phyloP scores from a whole-genome alignment of 257 asterid genomes.

The Ligustrum vulgare region DNA sequence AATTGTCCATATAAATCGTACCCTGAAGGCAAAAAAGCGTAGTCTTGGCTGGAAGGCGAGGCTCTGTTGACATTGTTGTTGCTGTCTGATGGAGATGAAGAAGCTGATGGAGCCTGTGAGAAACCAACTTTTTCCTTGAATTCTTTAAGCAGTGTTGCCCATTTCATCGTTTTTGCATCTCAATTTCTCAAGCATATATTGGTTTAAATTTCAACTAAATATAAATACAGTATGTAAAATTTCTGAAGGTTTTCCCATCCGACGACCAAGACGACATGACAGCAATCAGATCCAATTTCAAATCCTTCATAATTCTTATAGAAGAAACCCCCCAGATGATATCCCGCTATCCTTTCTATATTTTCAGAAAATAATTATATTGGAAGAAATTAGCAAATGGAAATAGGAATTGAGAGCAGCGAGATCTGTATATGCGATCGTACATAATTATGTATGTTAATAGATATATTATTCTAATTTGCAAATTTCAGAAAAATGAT shows the following conservation, averaged over 20 bases:
- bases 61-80: slow-evolving; percentile 39
- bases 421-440: slow-evolving; percentile 51
- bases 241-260: slow-evolving; percentile 60
- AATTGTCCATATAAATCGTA: slow-evolving; percentile 18
- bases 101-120: slow-evolving; percentile 54
- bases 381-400: slow-evolving; percentile 3
- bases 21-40: slow-evolving; percentile 71
- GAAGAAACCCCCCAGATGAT: slow-evolving; percentile 66
- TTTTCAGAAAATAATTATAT: slow-evolving; percentile 23
- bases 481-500: slow-evolving; percentile 20
- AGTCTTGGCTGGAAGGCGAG: slow-evolving; percentile 49
- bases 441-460: slow-evolving; percentile 11
- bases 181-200: slow-evolving; percentile 53
- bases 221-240: slow-evolving; percentile 25
- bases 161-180: slow-evolving; percentile 88
- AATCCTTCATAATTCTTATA: slow-evolving; percentile 62
- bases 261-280: slow-evolving; percentile 42
- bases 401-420: slow-evolving; percentile 37
- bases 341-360: slow-evolving; percentile 17
- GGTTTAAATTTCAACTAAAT: slow-evolving; percentile 29
- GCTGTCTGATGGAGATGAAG: slow-evolving; percentile 57
- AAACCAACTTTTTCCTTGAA: slow-evolving; percentile 92
- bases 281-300: slow-evolving; percentile 55
- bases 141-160: slow-evolving; percentile 97
- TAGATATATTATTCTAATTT: slow-evolving; percentile 14